Evolutionary conservation across 2,329 filamentous ascomycete species (phyloP), one percentile per base, ranked within the genome.

Genomic region (Akanthomyces lecanii): DNA sequence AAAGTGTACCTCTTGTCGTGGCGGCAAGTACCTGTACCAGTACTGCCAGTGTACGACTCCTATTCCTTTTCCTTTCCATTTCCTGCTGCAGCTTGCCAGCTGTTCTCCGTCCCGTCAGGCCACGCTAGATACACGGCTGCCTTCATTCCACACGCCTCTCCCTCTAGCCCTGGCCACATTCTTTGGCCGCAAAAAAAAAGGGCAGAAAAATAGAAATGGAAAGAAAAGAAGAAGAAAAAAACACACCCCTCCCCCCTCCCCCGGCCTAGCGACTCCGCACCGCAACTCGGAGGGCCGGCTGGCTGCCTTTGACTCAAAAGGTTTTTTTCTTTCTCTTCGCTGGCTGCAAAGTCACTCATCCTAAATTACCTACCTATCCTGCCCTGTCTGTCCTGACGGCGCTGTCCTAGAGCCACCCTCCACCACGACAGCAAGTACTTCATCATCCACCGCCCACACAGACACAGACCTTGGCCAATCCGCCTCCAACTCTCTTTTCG

Each of bases 211-310:
- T 54, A 56, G 47, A 56, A 55, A n/a, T 62, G 45, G 40, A 65
- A 44, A 38, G 64, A 62, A 55, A 64, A 63, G 33, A 65, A 62
- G 61, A 63, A 56, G 62, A 48, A 44, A 60, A 33, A 23, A 5
- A 53, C 23, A 56, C 59, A 21, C 59, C 59, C 59, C 56, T 40
- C 54, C 56, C 56, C 56, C 30, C 57, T 23, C 44, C 55, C 42
- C 55, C 55, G 57, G 57, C 44, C 56, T 12, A 25, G 33, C 28
- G 14, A 21, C 58, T 54, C 58, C 58, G 58, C 58, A 61, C 38
- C 58, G 58, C 58, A 61, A 54, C 38, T 61, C 58, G 58, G 58
- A 61, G 58, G 48, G 25, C 38, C 48, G 58, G 58, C 50, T 33
- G 58, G 58, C 50, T 33, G 18, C 50, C 48, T 50, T 61, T 61